These are phyloP conservation scores for Aureobasidium sp. DNA, from an alignment of 2,329 filamentous ascomycete genomes.

Conservation along the genomic window DNA sequence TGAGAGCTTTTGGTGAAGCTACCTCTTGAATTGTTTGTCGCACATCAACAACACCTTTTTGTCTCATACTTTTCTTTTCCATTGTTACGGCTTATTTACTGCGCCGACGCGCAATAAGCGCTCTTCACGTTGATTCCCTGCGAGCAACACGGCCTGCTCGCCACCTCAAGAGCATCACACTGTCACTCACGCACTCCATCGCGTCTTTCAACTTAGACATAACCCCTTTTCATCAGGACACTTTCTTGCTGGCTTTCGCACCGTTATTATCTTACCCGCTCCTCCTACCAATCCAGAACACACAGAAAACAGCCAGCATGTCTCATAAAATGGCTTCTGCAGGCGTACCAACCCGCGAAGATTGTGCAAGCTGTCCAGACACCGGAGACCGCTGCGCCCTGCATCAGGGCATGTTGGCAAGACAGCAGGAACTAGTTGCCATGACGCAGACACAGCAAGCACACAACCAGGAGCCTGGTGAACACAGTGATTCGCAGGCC, in stretches of 20 bases:
- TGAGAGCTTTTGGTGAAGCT: constrained; percentile 1
- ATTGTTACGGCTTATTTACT: neutral
- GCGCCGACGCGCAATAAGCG: too few relatives aligned
- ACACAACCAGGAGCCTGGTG: neutral
- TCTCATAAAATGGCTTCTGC: neutral
- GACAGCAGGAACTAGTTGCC: neutral
- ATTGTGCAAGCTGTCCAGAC: neutral
- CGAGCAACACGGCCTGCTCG: neutral
- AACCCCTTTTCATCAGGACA: neutral
- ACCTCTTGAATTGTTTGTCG: neutral
- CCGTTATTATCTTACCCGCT: neutral
- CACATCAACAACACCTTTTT: neutral
- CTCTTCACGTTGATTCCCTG: neutral
- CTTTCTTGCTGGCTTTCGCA: neutral
- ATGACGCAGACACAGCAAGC: neutral
- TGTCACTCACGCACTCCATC: neutral
- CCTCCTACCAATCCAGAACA: neutral
- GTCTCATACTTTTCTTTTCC: neutral
- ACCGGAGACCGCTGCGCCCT: neutral
- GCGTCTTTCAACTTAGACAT: neutral
- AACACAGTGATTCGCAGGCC: neutral
- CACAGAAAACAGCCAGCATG: neutral
- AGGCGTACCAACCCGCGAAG: neutral
- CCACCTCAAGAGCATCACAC: neutral
- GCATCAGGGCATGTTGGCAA: neutral